These are phyloP conservation scores for Chaetomiaceae sp. DNA, from an alignment of 2,329 filamentous ascomycete genomes.

Conservation along the genomic window DNA sequence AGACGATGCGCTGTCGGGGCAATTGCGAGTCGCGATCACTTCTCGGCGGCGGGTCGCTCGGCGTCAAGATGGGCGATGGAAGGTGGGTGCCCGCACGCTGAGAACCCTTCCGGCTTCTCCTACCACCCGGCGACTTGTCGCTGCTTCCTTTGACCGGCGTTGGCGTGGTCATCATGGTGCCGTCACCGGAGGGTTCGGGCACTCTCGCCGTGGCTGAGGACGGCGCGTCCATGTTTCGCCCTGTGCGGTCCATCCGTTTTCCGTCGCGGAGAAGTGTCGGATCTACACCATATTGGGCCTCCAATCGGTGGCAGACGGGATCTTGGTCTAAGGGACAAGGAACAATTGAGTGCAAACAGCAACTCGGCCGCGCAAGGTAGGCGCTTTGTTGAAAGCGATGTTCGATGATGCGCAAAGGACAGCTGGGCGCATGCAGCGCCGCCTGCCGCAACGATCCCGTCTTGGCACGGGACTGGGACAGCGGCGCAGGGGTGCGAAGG, in stretches of 20 bases:
- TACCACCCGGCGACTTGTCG: neutral
- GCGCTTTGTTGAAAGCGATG: no score
- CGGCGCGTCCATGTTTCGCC: neutral
- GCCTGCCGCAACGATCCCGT: no score
- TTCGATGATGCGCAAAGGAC: no score
- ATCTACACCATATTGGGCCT: neutral
- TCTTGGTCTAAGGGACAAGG: neutral
- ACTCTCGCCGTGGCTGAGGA: no score
- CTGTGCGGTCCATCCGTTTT: conserved; percentile 6
- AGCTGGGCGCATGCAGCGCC: no score
- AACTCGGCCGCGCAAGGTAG: no score
- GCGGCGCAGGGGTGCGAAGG: no score
- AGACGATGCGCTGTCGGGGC: conserved; percentile 7
- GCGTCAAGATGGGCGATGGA: conserved; percentile 21
- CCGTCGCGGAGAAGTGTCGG: no score
- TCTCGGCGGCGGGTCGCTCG: conserved; percentile 12
- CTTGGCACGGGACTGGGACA: no score
- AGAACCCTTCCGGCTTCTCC: neutral
- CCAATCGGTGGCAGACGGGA: neutral
- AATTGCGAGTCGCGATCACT: neutral
- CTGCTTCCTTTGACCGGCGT: neutral
- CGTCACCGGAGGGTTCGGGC: no score
- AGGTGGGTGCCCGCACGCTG: conserved; percentile 8
- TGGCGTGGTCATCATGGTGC: neutral
- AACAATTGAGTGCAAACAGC: no score